A percentile compares a stretch with the other conserved stretches of the same genome.
These are phyloP conservation scores for Pisolithus albus DNA, from an alignment of 768 basidiomycete species.

Conservation along the genomic window DNA sequence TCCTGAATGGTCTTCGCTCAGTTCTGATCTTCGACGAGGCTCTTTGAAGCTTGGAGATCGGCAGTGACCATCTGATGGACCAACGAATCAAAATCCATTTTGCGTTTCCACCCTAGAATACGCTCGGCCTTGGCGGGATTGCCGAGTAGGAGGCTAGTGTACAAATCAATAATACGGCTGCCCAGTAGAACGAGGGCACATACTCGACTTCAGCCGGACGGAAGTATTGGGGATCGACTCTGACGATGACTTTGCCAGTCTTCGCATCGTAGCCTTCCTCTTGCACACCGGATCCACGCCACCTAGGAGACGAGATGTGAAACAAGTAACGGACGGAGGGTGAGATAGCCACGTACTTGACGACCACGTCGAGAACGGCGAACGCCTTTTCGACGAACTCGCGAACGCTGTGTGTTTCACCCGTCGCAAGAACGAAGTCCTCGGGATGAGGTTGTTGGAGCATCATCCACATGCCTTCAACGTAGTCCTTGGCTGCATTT, in stretches of 20 bases:
- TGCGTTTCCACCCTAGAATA: constrained; percentile 84
- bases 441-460: constrained; percentile 78
- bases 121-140: constrained; percentile 88
- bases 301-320: constrained; percentile 37
- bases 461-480: constrained; percentile 98
- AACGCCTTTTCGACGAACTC: constrained; percentile 93
- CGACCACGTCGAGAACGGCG: constrained; percentile 51
- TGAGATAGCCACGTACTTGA: constrained; percentile 42
- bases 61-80: constrained; percentile 89
- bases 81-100: constrained; percentile 74
- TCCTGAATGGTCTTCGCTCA: constrained; percentile 20
- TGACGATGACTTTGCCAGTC: constrained; percentile 68
- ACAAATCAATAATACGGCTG: background rate
- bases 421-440: constrained; percentile 93
- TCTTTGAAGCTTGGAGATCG: constrained; percentile 67
- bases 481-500: constrained; percentile 69
- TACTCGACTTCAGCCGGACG: constrained; percentile 93
- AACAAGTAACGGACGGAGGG: background rate
- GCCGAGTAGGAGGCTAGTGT: constrained; percentile 67
- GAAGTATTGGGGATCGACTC: constrained; percentile 86
- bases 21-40: constrained; percentile 81
- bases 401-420: constrained; percentile 91
- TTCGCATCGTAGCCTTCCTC: constrained; percentile 72
- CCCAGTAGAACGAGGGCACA: constrained; percentile 26
- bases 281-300: constrained; percentile 69